A percentile compares a stretch with the other conserved stretches of the same genome.
These are phyloP conservation scores for Wickerhamomyces mucosus DNA, from an alignment of 805 yeast species.

Conservation along the genomic window DNA sequence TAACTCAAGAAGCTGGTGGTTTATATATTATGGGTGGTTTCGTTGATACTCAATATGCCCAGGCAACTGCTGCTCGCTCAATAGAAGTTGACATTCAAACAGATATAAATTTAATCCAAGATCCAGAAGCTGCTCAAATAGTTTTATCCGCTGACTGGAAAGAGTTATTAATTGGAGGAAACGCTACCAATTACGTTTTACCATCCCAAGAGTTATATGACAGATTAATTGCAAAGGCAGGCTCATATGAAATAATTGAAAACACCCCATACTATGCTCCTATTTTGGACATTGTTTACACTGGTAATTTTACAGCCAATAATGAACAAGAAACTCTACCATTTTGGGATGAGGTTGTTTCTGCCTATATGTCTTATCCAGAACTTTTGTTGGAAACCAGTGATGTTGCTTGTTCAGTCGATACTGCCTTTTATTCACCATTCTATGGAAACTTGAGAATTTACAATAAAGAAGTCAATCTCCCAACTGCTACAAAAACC, in stretches of 20 bases:
- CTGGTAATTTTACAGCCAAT: conserved; percentile 26
- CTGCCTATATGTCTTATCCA: conserved; percentile 28
- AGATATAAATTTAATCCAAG: conserved; percentile 34
- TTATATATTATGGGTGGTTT: conserved; percentile 36
- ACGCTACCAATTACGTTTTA: conserved; percentile 30
- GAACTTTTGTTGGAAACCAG: conserved; percentile 24
- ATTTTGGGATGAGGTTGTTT: conserved; percentile 34
- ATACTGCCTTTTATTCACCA: conserved; percentile 31
- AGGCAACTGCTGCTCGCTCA: conserved; percentile 21
- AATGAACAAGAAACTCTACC: conserved; percentile 28
- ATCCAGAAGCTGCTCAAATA: conserved; percentile 37
- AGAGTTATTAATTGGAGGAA: conserved; percentile 30
- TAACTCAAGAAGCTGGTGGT: conserved; percentile 30
- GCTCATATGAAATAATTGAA: conserved; percentile 21
- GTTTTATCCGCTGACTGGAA: conserved; percentile 33
- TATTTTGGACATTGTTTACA: conserved; percentile 23
- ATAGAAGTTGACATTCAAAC: conserved; percentile 30
- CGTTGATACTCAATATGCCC: conserved; percentile 30
- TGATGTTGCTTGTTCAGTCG: conserved; percentile 27
- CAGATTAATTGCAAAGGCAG: conserved; percentile 27
- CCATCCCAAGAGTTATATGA: conserved; percentile 31
- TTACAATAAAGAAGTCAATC: conserved; percentile 26
- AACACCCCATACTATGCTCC: conserved; percentile 22
- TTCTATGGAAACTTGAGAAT: conserved; percentile 32
- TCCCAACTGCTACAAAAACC: conserved; percentile 25